Conservation (phyloP, 768 basidiomycete species). For the Terana coerulea region DNA sequence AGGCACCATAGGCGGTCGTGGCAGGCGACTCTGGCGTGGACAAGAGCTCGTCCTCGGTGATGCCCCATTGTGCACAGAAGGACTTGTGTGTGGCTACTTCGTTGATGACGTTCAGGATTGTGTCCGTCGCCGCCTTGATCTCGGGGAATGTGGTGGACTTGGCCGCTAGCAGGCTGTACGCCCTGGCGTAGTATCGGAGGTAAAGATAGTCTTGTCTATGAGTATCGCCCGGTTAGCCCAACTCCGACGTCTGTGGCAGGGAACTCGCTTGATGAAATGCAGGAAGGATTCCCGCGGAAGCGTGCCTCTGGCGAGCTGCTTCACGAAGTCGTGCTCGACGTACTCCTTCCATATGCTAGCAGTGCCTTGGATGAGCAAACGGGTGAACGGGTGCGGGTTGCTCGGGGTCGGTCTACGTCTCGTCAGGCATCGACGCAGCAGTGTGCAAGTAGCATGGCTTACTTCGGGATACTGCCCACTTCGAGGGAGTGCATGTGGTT, state of each 20-base stretch:
- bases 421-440: no score
- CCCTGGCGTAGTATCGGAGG: constrained; percentile 79
- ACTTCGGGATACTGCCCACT: constrained; percentile 48
- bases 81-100: constrained; percentile 72
- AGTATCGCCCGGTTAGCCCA: neutral
- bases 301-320: constrained; percentile 67
- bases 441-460: constrained; percentile 25
- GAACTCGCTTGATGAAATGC: constrained; percentile 76
- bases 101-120: constrained; percentile 56
- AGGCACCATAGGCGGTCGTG: constrained; percentile 85
- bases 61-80: constrained; percentile 70
- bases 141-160: constrained; percentile 65
- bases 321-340: constrained; percentile 83
- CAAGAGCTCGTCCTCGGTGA: constrained; percentile 57
- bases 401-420: constrained; percentile 46
- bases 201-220: constrained; percentile 78
- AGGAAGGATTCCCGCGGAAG: constrained; percentile 64
- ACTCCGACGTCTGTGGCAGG: neutral
- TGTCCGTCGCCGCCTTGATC: constrained; percentile 60
- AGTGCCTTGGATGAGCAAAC: constrained; percentile 57
- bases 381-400: constrained; percentile 68
- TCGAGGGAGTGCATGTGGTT: constrained; percentile 75
- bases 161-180: constrained; percentile 77
- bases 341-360: constrained; percentile 63
- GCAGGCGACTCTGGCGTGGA: constrained; percentile 60